A percentile compares a stretch with the other conserved stretches of the same genome.
Conservation (phyloP, 106 monocot genomes). For the Platanthera zijinensis region DNA sequence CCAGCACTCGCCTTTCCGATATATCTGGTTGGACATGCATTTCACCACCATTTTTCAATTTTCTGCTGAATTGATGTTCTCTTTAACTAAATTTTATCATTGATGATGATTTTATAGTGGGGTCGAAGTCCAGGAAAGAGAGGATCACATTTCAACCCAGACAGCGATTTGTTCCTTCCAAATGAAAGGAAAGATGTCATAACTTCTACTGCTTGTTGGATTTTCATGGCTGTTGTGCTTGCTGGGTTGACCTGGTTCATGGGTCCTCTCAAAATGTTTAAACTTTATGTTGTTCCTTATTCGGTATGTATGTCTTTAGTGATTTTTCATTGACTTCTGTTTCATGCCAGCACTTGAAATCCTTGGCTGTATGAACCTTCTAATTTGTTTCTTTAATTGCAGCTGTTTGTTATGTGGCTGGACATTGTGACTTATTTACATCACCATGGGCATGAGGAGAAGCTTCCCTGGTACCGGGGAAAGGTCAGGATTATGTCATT, state of each 20-base stretch:
- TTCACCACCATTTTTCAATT: background rate
- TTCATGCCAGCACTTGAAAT: background rate
- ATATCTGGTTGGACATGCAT: slow-evolving; percentile 48
- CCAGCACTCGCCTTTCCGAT: slow-evolving; percentile 76
- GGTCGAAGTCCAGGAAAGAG: slow-evolving; percentile 67
- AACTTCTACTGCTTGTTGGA: slow-evolving; percentile 64
- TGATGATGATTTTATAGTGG: slow-evolving; percentile 24
- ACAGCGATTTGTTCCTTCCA: slow-evolving; percentile 53
- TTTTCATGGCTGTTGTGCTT: slow-evolving; percentile 38
- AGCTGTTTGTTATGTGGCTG: slow-evolving; percentile 81
- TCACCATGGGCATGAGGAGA: slow-evolving; percentile 83
- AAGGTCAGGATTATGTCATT: slow-evolving; percentile 33
- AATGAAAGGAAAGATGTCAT: slow-evolving; percentile 60
- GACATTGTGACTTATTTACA: slow-evolving; percentile 92
- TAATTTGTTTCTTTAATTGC: slow-evolving; percentile 1
- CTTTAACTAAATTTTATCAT: background rate
- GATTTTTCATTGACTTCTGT: background rate
- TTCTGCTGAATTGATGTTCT: background rate
- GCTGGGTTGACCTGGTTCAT: slow-evolving; percentile 32
- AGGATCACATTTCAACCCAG: slow-evolving; percentile 68
- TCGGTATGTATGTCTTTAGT: slow-evolving; percentile 28
- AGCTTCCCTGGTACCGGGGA: slow-evolving; percentile 93
- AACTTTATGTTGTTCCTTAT: slow-evolving; percentile 61
- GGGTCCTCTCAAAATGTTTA: slow-evolving; percentile 47
- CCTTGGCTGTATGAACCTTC: background rate